Percentiles rank a stretch among this genome's conserved stretches.
These are phyloP conservation scores for Alnus rubra DNA, from an alignment of 306 rosid genomes.

Conservation along the genomic window DNA sequence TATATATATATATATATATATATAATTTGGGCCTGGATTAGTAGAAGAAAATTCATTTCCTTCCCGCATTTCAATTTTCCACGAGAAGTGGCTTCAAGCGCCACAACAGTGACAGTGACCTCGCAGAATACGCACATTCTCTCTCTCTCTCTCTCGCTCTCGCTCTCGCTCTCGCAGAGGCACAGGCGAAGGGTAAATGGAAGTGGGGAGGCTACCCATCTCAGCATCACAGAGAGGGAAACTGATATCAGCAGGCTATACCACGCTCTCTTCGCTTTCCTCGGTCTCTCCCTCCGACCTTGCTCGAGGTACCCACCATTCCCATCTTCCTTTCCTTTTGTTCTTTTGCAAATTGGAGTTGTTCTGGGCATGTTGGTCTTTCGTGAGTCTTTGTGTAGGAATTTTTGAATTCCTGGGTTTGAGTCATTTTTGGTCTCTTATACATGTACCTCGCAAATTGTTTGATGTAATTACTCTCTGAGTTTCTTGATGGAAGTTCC, in stretches of 20 bases:
- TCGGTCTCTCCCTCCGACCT: conserved; percentile 52
- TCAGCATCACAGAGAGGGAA: conserved; percentile 79
- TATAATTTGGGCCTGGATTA: too few relatives aligned
- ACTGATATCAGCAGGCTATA: conserved; percentile 74
- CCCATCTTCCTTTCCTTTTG: not conserved
- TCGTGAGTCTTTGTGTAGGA: not conserved
- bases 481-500: not conserved
- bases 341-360: not conserved
- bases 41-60: too few relatives aligned
- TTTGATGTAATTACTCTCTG: conserved; percentile 13
- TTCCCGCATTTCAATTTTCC: not conserved
- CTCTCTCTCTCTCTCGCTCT: not conserved
- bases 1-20: too few relatives aligned
- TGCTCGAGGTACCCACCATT: conserved; percentile 56
- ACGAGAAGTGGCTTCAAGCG: not conserved
- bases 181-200: conserved; percentile 38
- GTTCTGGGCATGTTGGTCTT: not conserved
- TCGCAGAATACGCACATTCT: not conserved
- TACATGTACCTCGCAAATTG: not conserved
- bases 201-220: conserved; percentile 79
- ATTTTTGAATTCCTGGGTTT: not conserved
- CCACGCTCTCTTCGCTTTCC: conserved; percentile 55
- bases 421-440: not conserved
- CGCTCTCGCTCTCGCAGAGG: not conserved
- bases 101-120: not conserved